These are phyloP conservation scores for Asterella californica DNA, from an alignment of 225 moss, liverwort and hornwort species.

Conservation along the genomic window DNA sequence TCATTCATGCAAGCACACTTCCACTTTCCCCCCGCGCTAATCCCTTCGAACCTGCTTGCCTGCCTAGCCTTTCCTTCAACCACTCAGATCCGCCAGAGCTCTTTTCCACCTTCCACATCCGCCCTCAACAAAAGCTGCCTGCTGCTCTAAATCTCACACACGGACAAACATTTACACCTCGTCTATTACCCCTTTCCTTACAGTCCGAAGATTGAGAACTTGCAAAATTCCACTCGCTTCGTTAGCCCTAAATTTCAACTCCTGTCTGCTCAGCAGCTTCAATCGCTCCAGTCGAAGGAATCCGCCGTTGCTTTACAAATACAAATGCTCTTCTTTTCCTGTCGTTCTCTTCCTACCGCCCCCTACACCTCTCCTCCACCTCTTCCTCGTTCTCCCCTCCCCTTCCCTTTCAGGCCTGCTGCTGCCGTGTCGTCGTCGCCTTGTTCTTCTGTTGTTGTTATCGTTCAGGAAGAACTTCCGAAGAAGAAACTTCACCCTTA, in stretches of 20 bases:
- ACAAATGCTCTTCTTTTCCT: background rate
- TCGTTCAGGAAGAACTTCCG: background rate
- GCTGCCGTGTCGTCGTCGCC: background rate
- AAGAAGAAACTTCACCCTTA: too few species aligned
- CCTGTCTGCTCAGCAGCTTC: background rate
- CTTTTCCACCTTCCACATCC: background rate
- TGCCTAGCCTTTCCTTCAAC: background rate
- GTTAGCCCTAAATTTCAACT: background rate
- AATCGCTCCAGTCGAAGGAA: background rate
- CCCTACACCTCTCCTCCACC: background rate
- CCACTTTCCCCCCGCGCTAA: background rate
- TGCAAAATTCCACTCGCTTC: background rate
- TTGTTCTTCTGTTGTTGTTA: background rate
- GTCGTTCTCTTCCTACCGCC: background rate
- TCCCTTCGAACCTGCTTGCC: background rate
- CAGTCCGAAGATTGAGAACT: background rate
- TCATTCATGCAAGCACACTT: background rate
- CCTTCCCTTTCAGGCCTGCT: background rate
- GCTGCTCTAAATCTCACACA: background rate
- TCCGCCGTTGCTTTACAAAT: background rate
- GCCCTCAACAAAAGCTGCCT: background rate
- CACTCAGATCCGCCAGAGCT: background rate
- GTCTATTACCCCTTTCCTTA: background rate
- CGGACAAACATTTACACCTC: background rate
- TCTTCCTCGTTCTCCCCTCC: background rate